Percentiles rank a stretch among this genome's conserved stretches.
Evolutionary conservation across 768 basidiomycete genomes (phyloP).

Genomic region (Tylopilus vinaceipallidus): DNA sequence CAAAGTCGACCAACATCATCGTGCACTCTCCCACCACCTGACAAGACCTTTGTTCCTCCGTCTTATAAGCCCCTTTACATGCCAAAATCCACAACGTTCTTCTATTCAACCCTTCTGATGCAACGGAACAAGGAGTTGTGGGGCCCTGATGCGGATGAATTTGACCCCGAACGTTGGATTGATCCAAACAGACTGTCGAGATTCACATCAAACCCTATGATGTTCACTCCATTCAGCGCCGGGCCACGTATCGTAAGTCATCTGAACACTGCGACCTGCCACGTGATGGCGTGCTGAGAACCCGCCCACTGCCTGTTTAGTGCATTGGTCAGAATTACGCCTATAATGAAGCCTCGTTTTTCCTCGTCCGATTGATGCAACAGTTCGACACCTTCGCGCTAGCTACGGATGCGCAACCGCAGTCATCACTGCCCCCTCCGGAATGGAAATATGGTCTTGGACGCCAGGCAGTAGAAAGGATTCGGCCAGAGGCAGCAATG

Average conservation of each 20-base stretch:
- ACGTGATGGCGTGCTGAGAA: conserved; percentile 12
- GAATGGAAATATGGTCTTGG: conserved; percentile 48
- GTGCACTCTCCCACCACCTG: conserved; percentile 52
- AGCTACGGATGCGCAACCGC: conserved; percentile 59
- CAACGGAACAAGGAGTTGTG: conserved; percentile 68
- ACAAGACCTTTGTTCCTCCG: conserved; percentile 41
- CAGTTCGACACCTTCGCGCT: conserved; percentile 59
- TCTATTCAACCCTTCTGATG: conserved; percentile 59
- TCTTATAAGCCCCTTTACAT: conserved; percentile 51
- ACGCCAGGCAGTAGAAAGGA: conserved; percentile 52
- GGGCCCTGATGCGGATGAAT: conserved; percentile 76
- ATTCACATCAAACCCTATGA: conserved; percentile 59
- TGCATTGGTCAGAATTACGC: conserved; percentile 75
- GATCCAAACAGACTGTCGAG: conserved; percentile 49
- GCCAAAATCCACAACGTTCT: conserved; percentile 54
- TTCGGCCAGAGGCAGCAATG: conserved; percentile 63
- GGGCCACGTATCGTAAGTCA: conserved; percentile 58
- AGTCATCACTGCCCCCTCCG: conserved; percentile 56
- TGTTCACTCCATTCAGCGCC: conserved; percentile 73
- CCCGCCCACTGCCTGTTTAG: conserved; percentile 34
- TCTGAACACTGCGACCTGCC: not conserved
- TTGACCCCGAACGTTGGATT: conserved; percentile 78
- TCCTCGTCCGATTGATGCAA: conserved; percentile 67
- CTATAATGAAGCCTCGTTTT: conserved; percentile 73
- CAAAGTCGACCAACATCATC: conserved; percentile 47